Evolutionary conservation across 164 flowering plant species (phyloP), one percentile per base, ranked within the genome.

Genomic region (Dillenia turbinata): DNA sequence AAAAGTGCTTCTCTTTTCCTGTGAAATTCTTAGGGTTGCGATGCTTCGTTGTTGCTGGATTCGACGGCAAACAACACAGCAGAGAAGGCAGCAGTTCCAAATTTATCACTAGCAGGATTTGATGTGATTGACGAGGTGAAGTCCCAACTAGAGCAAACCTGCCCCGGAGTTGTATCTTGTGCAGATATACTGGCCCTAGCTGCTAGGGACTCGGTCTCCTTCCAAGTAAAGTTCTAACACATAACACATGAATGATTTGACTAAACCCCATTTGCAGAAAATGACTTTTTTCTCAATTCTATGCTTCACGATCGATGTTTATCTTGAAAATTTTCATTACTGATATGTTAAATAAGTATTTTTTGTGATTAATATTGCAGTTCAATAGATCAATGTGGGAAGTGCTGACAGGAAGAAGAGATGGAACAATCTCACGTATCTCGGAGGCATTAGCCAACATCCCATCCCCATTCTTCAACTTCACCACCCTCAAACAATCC

Each of bases 141-240:
- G 65, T 47, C 66, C 3, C 51, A 43, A 19, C 49, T 82, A 0
- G 85, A 85, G 65, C 15, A 53, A 0, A 44, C 8, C 3, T 85
- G 89, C 64, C 78, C 79, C 1, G 71, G 69, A 9, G 62, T 66
- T 0, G 95, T 88, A 2, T 88, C 95, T 1, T 86, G 94, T 59
- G 89, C 91, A 12, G 94, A 88, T 60, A 85, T 88, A n/a, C 9
- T 88, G 2, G 79, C 91, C 44, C 61, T 86, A n/a, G 78, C 78
- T 14, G 79, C 95, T 45, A 69, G 89, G 33, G 90, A 87, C 58
- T 46, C 93, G 1, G 88, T 87, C 48, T 80, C 90, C 10, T 72
- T 51, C 66, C 86, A 71, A 59, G 92, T 86, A 69, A 74, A 33
- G 40, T 33, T 33, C 40, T 33, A 33, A 33, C 40, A 33, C 40